Evolutionary conservation across 2,329 filamentous ascomycete genomes (phyloP).

Genomic region (Aspergillus nomiae): DNA sequence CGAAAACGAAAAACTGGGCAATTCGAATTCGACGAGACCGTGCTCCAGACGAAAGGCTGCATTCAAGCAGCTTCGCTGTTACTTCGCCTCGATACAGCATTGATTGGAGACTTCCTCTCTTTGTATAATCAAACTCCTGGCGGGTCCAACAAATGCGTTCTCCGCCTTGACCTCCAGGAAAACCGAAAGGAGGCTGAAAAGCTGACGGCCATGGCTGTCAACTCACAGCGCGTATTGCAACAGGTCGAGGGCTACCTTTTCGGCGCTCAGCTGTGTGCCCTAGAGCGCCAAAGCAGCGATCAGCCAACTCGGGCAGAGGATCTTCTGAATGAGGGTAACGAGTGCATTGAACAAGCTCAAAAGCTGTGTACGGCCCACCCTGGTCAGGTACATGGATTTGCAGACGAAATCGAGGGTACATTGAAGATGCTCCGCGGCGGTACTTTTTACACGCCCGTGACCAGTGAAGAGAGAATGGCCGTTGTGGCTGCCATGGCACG

Average conservation of each 20-base stretch:
- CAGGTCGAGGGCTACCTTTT: constrained; percentile 55
- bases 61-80: constrained; percentile 50
- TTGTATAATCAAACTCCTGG: constrained; percentile 16
- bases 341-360: neutral
- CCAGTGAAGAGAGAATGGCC: constrained; percentile 53
- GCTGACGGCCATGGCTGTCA: constrained; percentile 41
- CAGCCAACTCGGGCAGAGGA: constrained; percentile 8
- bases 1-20: constrained; percentile 25
- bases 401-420: constrained; percentile 50
- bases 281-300: constrained; percentile 34
- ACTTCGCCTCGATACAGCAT: constrained; percentile 51
- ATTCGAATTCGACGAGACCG: constrained; percentile 31
- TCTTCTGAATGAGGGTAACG: constrained; percentile 11
- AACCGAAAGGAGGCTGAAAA: constrained; percentile 43
- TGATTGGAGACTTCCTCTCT: constrained; percentile 49
- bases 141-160: constrained; percentile 15
- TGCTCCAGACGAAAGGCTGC: constrained; percentile 39
- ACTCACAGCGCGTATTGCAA: neutral
- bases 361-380: neutral
- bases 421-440: constrained; percentile 50
- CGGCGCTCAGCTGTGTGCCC: constrained; percentile 50
- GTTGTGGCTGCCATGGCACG: constrained; percentile 56
- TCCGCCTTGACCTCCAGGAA: neutral
- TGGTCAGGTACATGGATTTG: constrained; percentile 31
- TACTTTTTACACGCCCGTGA: constrained; percentile 54